phyloP scores from a whole-genome alignment of 164 flowering plant genomes.

The Malania oleifera region DNA sequence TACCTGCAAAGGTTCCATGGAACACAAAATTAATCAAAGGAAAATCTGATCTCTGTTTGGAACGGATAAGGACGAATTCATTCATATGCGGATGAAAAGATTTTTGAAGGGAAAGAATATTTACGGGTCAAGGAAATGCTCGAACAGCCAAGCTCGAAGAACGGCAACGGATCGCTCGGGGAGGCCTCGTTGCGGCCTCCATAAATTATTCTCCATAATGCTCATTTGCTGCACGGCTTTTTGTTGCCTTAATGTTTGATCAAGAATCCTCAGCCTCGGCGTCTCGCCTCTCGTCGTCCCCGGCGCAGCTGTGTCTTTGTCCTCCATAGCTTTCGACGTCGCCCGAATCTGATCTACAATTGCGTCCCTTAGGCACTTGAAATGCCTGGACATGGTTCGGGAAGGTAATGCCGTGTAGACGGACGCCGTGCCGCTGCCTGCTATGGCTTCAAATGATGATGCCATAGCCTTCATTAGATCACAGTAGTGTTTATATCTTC shows the following conservation, averaged over 20 bases:
- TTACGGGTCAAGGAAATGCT: conserved; percentile 98
- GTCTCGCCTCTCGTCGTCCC: conserved; percentile 77
- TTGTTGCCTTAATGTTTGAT: conserved; percentile 77
- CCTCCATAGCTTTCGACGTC: conserved; percentile 73
- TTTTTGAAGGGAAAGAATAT: conserved; percentile 13
- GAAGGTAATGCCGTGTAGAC: conserved; percentile 73
- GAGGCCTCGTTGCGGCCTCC: conserved; percentile 96
- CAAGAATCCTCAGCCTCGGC: conserved; percentile 67
- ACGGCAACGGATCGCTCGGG: conserved; percentile 91
- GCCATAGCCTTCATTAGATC: conserved; percentile 82
- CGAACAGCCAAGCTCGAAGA: conserved; percentile 98
- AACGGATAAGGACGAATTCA: too few species aligned
- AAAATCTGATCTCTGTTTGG: too few species aligned
- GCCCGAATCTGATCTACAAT: conserved; percentile 67
- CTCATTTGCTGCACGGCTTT: conserved; percentile 75
- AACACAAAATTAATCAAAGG: too few species aligned
- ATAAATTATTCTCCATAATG: conserved; percentile 81
- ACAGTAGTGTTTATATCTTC: conserved; percentile 86
- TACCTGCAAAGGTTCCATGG: conserved; percentile 44
- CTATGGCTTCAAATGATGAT: conserved; percentile 72
- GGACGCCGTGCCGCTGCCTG: conserved; percentile 65
- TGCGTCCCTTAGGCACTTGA: conserved; percentile 77
- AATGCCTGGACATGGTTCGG: conserved; percentile 89
- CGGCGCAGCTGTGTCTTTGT: conserved; percentile 58
- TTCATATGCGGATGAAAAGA: too few species aligned